Evolutionary conservation across 306 rosid species (phyloP), one percentile per base, ranked within the genome.

Genomic region (Fragaria nilgerrensis): DNA sequence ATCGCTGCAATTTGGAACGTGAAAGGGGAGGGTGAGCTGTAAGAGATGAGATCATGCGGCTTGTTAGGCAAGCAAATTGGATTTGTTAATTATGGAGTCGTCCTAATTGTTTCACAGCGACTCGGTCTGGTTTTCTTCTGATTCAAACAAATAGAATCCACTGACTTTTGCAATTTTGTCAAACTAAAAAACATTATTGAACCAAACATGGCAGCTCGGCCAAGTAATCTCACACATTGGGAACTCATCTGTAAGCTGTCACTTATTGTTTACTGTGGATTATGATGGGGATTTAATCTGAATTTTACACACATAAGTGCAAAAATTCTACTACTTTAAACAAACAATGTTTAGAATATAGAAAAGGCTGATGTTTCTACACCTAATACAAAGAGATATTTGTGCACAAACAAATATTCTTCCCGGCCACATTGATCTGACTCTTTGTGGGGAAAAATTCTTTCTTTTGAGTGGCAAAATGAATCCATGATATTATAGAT

Each of bases 1-100:
- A 66, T 22, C 20, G 61, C 16, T n/a, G 49, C 44, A 71, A 29
- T 52, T 50, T 72, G 65, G 48, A 52, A 52, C 49, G 75, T 72
- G 49, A 72, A 8, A 72, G 16, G 50, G 50, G 19, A 55, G 5
- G 17, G 36, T 74, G 77, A 74, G 77, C 56, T 74, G 68, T 23
- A 41, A 39, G 29, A 9, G 55, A 12, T 41, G 77, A 58, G 43
- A 39, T 59, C 77, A 16, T 59, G 68, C 19, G 36, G 17, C 12
- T 59, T 59, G 65, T 25, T 59, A 6, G 58, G 19, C 56, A 50
- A 50, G n/a, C 13, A 7, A 53, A 2, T 43, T 23, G 25, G 16
- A 16, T 16, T 50, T 50, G 9, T 22, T 44, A 15, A 43, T 29
- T 29, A 29, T 13, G 45, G 65, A 7, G 32, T 29, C 32, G 32